Conservation (phyloP, 345 rosid genomes). For the Hypericum perforatum region DNA sequence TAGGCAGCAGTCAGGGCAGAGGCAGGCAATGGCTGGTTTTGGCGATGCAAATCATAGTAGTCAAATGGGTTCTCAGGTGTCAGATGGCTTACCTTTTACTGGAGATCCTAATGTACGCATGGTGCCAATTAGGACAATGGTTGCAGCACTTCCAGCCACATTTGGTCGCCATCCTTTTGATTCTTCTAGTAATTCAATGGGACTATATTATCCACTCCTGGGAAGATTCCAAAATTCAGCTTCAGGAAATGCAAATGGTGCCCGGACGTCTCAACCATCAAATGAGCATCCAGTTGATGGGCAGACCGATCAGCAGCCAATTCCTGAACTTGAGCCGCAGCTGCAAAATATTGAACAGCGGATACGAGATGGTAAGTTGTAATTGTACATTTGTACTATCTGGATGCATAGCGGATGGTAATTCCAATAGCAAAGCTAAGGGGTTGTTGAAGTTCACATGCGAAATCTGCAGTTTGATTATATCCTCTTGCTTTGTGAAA, state of each 20-base stretch:
- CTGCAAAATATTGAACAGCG: constrained; percentile 23
- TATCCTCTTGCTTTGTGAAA: too few species aligned
- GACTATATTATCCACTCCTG: constrained; percentile 38
- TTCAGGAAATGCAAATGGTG: constrained; percentile 29
- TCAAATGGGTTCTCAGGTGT: constrained; percentile 28
- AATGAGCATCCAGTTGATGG: constrained; percentile 23
- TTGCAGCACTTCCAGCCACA: constrained; percentile 48
- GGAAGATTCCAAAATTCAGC: constrained; percentile 45
- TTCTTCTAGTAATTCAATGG: constrained; percentile 34
- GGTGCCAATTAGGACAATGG: constrained; percentile 55
- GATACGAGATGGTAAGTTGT: constrained; percentile 36
- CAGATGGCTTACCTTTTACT: constrained; percentile 34
- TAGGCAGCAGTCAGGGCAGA: constrained; percentile 35
- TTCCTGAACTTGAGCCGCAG: constrained; percentile 25
- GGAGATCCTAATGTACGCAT: constrained; percentile 55
- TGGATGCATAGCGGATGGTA: too few species aligned
- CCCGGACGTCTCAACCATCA: constrained; percentile 29
- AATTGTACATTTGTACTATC: too few species aligned
- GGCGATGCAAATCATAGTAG: constrained; percentile 25
- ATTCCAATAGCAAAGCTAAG: neutral
- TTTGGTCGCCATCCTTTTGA: constrained; percentile 45
- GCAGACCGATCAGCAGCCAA: constrained; percentile 31
- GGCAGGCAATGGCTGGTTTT: constrained; percentile 20
- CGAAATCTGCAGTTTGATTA: too few species aligned
- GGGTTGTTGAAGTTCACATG: neutral